Conservation (phyloP, 495 filamentous ascomycete species). For the Trichoderma parareesei region DNA sequence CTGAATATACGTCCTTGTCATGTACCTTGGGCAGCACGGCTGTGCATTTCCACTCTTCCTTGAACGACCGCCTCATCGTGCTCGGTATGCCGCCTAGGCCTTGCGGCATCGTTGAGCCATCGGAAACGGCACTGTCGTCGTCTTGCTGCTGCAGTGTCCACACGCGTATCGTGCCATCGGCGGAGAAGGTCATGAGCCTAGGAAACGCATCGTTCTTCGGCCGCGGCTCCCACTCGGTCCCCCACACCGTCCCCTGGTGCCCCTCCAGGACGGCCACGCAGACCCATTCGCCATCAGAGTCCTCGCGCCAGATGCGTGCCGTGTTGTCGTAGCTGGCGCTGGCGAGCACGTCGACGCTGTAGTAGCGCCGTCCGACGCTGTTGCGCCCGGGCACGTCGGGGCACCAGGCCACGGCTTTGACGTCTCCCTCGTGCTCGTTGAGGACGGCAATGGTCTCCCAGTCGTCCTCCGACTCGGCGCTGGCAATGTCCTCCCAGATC, state of each 20-base stretch:
- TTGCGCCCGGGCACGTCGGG: conserved; percentile 42
- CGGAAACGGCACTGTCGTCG: conserved; percentile 33
- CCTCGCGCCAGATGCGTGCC: conserved; percentile 80
- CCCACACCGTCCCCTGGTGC: conserved; percentile 81
- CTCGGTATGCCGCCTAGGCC: conserved; percentile 54
- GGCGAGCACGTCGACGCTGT: conserved; percentile 58
- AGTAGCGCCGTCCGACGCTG: conserved; percentile 34
- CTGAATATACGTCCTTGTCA: conserved; percentile 70
- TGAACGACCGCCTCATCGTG: conserved; percentile 65
- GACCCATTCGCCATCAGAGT: conserved; percentile 80
- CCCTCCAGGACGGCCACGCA: conserved; percentile 75
- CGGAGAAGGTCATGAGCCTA: conserved; percentile 66
- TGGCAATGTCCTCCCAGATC: conserved; percentile 90
- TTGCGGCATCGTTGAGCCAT: conserved; percentile 16
- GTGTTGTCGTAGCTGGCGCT: conserved; percentile 89
- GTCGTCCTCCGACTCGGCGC: conserved; percentile 68
- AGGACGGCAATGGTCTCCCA: conserved; percentile 94
- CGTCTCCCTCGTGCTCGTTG: conserved; percentile 87
- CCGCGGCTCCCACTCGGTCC: conserved; percentile 65
- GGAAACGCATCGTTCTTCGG: conserved; percentile 39
- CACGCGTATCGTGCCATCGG: conserved; percentile 67
- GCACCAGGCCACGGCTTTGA: conserved; percentile 90
- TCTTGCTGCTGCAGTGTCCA: conserved; percentile 63
- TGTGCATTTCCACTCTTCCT: conserved; percentile 77
- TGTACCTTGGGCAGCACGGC: conserved; percentile 64